A percentile compares a stretch with the other conserved stretches of the same genome.
These are phyloP conservation scores for Metarhizium humberi DNA, from an alignment of 2,329 filamentous ascomycete species.

Conservation along the genomic window DNA sequence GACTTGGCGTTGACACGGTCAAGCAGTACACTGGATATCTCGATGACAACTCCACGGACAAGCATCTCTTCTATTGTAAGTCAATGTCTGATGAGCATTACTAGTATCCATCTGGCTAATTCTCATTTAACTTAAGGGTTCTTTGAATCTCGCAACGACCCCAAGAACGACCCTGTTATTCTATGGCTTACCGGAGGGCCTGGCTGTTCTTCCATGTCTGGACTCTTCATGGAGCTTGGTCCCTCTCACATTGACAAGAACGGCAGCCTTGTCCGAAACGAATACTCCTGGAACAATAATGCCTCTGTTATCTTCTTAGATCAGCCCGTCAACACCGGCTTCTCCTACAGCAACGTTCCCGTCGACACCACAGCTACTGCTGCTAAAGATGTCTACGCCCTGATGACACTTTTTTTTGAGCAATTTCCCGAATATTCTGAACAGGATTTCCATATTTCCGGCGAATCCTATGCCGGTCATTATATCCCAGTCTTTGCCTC, in stretches of 20 bases:
- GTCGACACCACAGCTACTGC: conserved; percentile 91
- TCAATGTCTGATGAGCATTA: conserved; percentile 7
- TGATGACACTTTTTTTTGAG: conserved; percentile 95
- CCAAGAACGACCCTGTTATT: conserved; percentile 88
- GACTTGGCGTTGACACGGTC: conserved; percentile 78
- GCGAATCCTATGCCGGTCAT: conserved; percentile 88
- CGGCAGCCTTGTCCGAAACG: conserved; percentile 72
- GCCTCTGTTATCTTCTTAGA: conserved; percentile 98
- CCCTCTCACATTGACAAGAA: conserved; percentile 78
- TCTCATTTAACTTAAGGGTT: conserved; percentile 55
- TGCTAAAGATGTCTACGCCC: conserved; percentile 92
- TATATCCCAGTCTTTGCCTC: conserved; percentile 88
- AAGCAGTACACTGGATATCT: conserved; percentile 98
- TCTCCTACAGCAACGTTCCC: conserved; percentile 82
- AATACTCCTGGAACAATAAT: conserved; percentile 89
- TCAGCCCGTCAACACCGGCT: conserved; percentile 96
- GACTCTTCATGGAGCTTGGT: conserved; percentile 93
- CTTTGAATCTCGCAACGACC: conserved; percentile 96
- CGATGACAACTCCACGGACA: conserved; percentile 89
- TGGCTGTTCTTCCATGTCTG: conserved; percentile 90
- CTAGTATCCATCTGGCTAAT: neutral
- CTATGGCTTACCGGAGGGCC: conserved; percentile 92
- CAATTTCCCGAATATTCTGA: conserved; percentile 91
- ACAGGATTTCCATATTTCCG: conserved; percentile 95
- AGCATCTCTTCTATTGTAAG: conserved; percentile 97